Base-by-base conservation (phyloP, 106 monocot species). In the Alisma plantagoaquatica region DNA sequence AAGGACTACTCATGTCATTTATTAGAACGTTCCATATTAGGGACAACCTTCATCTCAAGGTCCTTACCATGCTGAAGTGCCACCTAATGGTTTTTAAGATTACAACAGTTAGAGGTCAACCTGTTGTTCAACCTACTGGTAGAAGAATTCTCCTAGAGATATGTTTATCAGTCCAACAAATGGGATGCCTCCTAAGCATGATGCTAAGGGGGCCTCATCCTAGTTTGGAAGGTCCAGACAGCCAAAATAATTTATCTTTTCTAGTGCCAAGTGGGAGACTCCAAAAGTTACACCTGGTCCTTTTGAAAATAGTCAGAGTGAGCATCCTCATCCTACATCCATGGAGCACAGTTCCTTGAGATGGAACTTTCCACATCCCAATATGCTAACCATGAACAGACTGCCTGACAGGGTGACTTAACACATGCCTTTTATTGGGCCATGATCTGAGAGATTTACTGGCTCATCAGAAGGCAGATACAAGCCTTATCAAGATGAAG, bases 401-500 rank as follows among this genome's bases (percentile, higher is more conserved):
- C 15, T 48, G 27, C 22, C 64, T 2, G 71, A 50, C n/a, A 62
- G 53, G 15, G 33, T 23, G 22, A 19, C 14, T 14, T 38, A 7
- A 6, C 35, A 38, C 9, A 38, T 38, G 6, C 35, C 35, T 14
- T 38, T 14, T 38, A 6, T 7, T 14, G 35, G 35, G 35, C 35
- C 35, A 7, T 7, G 35, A 7, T 6, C 35, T 38, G 35, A 38
- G 6, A 38, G 35, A 54, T 16, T 54, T 32, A 59, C 53, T 51
- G 59, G 50, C 49, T 21, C 63, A 47, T 10, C 48, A 23, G 73
- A 64, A 7, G 80, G 70, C 28, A 73, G 67, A 59, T 80, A 75
- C 56, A 71, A 41, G 56, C 63, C 60, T 46, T 43, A 64, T 9
- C 47, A 62, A 18, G 75, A 78, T 33, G 78, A 72, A 26, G 68